These are phyloP conservation scores for Phialophora expanda DNA, from an alignment of 2,329 filamentous ascomycete genomes.

Conservation along the genomic window DNA sequence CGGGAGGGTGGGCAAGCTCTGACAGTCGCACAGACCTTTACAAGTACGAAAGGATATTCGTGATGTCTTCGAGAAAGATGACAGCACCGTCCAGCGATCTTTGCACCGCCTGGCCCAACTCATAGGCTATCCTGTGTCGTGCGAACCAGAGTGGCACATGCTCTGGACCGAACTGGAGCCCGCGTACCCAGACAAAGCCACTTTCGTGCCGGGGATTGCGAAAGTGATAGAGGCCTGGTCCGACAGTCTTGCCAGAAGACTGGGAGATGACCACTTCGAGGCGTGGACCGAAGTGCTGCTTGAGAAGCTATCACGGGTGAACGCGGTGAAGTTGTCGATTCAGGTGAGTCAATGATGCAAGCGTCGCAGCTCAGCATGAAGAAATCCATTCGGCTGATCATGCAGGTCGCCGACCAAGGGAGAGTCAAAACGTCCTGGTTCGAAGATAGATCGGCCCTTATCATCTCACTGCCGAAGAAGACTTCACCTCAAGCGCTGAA, in stretches of 20 bases:
- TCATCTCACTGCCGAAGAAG: conserved; percentile 11
- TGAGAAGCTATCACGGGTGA: conserved; percentile 10
- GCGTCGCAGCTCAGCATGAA: background rate
- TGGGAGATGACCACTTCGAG: conserved; percentile 17
- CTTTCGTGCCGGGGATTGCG: conserved; percentile 13
- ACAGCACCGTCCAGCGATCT: conserved; percentile 12
- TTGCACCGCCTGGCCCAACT: conserved; percentile 1
- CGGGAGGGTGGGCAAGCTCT: background rate
- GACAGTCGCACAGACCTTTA: conserved; percentile 14
- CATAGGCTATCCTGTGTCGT: conserved; percentile 21
- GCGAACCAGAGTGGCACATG: conserved; percentile 20
- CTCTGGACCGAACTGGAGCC: conserved; percentile 23
- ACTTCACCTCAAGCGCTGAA: background rate
- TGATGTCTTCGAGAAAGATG: conserved; percentile 14
- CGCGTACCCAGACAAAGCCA: conserved; percentile 18
- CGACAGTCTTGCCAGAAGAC: conserved; percentile 8
- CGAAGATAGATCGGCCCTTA: conserved; percentile 3
- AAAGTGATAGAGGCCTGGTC: conserved; percentile 15
- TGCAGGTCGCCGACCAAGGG: conserved; percentile 3
- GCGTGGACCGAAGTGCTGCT: conserved; percentile 21
- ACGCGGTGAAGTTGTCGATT: conserved; percentile 10
- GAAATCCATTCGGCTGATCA: background rate
- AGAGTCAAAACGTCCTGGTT: conserved; percentile 18
- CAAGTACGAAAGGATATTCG: conserved; percentile 24
- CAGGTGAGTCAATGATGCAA: conserved; percentile 7